phyloP scores from a whole-genome alignment of 2,329 filamentous ascomycete genomes.

The Calonectria pseudoreteaudii region DNA sequence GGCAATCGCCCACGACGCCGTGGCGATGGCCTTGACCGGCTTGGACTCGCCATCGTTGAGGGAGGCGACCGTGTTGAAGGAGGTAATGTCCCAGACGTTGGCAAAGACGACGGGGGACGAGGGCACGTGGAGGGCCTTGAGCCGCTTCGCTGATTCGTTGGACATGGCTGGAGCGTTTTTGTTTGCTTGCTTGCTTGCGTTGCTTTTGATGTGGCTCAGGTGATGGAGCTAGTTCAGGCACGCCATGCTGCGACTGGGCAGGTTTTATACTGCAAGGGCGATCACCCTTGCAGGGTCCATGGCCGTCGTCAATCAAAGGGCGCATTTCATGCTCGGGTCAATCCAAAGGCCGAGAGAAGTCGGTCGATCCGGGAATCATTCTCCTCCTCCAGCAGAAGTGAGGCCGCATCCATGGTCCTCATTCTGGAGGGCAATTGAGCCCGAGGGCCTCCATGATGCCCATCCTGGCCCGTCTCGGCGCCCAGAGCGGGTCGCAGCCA shows the following conservation, averaged over 20 bases:
- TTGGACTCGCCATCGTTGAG: constrained; percentile 50
- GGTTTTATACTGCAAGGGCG: neutral
- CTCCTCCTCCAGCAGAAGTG: too few relatives aligned
- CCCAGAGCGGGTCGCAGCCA: neutral
- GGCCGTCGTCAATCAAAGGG: neutral
- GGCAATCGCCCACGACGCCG: constrained; percentile 64
- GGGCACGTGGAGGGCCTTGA: constrained; percentile 61
- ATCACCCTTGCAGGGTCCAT: neutral
- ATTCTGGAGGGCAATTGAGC: neutral
- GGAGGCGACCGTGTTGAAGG: constrained; percentile 58
- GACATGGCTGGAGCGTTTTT: constrained; percentile 34
- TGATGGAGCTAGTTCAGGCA: neutral
- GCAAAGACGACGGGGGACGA: constrained; percentile 64
- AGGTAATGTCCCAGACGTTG: constrained; percentile 67
- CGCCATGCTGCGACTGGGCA: neutral
- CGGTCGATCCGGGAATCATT: neutral
- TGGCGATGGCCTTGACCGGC: constrained; percentile 59
- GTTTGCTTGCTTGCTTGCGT: too few relatives aligned
- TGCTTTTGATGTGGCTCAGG: neutral
- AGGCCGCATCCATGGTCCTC: neutral
- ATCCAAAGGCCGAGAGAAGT: neutral
- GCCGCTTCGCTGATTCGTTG: constrained; percentile 49
- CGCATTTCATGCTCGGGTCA: neutral
- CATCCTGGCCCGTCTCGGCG: neutral
- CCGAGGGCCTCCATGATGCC: neutral